Base-by-base conservation (phyloP, 495 filamentous ascomycete species). In the Penicillium diatomitis region DNA sequence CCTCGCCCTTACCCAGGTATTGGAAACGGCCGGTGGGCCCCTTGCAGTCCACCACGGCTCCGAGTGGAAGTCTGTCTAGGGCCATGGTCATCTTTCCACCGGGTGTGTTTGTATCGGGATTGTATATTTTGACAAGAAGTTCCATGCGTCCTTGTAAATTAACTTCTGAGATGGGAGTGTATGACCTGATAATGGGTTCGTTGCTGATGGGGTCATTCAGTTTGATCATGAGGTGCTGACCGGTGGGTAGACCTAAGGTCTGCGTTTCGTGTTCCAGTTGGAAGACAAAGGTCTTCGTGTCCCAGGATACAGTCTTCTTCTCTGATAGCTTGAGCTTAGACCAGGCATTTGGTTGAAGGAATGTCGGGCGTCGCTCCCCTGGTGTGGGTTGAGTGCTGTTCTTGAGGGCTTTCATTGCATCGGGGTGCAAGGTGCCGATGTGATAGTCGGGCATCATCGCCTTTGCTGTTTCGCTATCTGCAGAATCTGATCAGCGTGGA, bases 401-500 rank as follows among this genome's bases (percentile, higher is more conserved):
- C 0, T 68, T 71, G 28, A 94, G 72, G 0, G 70, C 63, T 45
- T 68, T 57, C 3, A 74, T 67, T 32, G 85, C 78, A 10, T 68
- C 69, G 51, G 81, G 72, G 56, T 83, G 75, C 34, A 92, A 75
- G 30, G 81, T 80, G 49, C 91, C 91, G 55, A 97, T 82, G 64
- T 97, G 91, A 58, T 96, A 94, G 47, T 75, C 70, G 30, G 79
- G 77, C 82, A 97, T 91, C 90, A 97, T 95, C 30, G 70, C 75
- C 68, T 94, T 96, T 36, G 91, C 91, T 12, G 86, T 95, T 69
- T 96, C 90, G 62, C 81, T 86, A 62, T 95, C 88, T 94, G 61
- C 44, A 20, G 2, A 3, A 9, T 9, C 31, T 44, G 27, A 47
- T 56, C 53, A 53, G 10, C 7, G 9, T 5, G 29, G 2, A 46